Conservation (phyloP, 2,329 filamentous ascomycete species). For the Sordariomycetes sp. region DNA sequence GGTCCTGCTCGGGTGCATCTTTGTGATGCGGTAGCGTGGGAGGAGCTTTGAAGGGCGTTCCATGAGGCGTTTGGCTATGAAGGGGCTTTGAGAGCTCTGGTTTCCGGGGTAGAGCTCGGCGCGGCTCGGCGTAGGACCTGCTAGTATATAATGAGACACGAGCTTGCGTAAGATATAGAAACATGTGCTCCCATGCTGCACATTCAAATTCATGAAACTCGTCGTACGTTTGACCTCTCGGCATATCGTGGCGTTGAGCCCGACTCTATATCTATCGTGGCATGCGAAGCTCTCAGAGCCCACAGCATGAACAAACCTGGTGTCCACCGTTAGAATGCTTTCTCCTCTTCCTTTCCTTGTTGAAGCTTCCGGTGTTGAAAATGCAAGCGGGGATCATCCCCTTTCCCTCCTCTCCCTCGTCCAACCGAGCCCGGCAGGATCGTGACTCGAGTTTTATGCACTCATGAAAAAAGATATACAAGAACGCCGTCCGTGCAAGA, state of each 20-base stretch:
- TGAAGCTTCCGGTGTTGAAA: constrained; percentile 1
- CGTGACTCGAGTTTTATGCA: neutral
- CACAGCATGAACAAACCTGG: neutral
- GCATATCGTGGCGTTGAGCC: neutral
- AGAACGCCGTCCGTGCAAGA: neutral
- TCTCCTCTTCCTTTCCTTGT: neutral
- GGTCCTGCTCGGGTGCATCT: constrained; percentile 37
- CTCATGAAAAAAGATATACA: neutral
- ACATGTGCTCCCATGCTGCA: neutral
- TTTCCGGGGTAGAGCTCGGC: neutral
- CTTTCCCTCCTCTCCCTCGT: neutral
- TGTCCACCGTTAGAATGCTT: neutral
- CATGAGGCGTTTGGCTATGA: neutral
- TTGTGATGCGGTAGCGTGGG: constrained; percentile 4
- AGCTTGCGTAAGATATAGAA: neutral
- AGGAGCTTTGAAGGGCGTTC: neutral
- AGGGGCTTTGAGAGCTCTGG: neutral
- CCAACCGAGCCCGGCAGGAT: neutral
- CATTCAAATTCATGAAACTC: neutral
- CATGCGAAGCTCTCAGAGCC: neutral
- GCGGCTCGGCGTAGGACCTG: neutral
- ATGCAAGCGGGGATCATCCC: neutral
- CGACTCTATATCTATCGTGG: neutral
- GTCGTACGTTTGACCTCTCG: neutral
- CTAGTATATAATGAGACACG: neutral